These are phyloP conservation scores for Trichoderma orchidacearum DNA, from an alignment of 495 filamentous ascomycete species.

Conservation along the genomic window DNA sequence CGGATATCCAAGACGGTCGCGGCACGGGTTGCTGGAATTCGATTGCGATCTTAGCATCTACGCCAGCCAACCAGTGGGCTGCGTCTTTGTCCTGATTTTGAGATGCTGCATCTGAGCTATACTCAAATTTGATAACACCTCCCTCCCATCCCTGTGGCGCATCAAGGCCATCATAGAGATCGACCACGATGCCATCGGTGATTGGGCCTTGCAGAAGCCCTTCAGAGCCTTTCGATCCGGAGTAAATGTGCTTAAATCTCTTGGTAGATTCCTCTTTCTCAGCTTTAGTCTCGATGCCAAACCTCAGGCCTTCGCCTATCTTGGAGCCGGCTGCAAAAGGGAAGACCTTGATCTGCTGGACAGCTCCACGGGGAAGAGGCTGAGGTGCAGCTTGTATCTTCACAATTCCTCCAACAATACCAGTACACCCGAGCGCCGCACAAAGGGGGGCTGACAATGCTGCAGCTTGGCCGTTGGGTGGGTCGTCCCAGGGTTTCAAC, in stretches of 20 bases:
- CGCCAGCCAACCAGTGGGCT: constrained; percentile 61
- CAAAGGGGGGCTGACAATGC: constrained; percentile 68
- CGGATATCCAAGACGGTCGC: constrained; percentile 36
- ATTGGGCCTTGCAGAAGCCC: constrained; percentile 72
- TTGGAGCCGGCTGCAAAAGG: constrained; percentile 51
- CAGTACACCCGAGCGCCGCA: constrained; percentile 50
- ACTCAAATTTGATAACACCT: constrained; percentile 66
- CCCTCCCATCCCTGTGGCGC: constrained; percentile 46
- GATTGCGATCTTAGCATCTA: constrained; percentile 56
- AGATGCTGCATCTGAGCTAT: constrained; percentile 25
- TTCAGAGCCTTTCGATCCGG: constrained; percentile 30
- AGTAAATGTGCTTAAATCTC: constrained; percentile 40
- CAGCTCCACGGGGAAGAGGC: constrained; percentile 18
- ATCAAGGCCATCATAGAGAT: constrained; percentile 23
- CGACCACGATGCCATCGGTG: constrained; percentile 74
- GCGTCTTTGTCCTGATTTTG: constrained; percentile 33
- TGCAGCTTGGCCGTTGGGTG: constrained; percentile 63
- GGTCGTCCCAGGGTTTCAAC: constrained; percentile 68
- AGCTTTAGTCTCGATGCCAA: constrained; percentile 73
- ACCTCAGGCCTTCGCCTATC: constrained; percentile 55
- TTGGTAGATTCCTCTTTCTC: constrained; percentile 55
- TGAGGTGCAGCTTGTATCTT: constrained; percentile 54
- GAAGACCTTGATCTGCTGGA: constrained; percentile 53
- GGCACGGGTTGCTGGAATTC: constrained; percentile 59
- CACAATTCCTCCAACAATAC: constrained; percentile 75